Percentiles rank a stretch among this genome's conserved stretches.
phyloP scores from a whole-genome alignment of 2,329 filamentous ascomycete species.

The Atkinsonella texensis region DNA sequence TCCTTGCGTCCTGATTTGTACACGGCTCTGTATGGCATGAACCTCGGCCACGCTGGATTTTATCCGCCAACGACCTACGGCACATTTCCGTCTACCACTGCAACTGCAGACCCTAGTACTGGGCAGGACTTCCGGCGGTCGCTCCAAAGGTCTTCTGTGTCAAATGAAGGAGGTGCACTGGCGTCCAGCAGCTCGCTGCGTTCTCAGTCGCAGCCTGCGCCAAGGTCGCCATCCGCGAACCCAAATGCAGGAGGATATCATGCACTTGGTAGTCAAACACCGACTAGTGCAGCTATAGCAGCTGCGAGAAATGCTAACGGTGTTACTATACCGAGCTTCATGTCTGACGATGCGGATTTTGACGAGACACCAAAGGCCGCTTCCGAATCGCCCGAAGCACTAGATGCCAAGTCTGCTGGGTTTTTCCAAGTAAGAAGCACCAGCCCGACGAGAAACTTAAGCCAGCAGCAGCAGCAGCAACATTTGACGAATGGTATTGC shows the following conservation, averaged over 20 bases:
- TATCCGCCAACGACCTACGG: conserved; percentile 36
- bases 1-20: conserved; percentile 44
- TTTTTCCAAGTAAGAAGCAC: conserved; percentile 17
- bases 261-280: conserved; percentile 18
- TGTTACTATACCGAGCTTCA: conserved; percentile 41
- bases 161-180: conserved; percentile 34
- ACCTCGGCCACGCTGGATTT: conserved; percentile 28
- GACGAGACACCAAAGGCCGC: conserved; percentile 31
- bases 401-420: conserved; percentile 26
- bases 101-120: conserved; percentile 29
- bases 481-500: conserved; percentile 27
- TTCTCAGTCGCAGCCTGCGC: conserved; percentile 56
- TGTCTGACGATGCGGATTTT: conserved; percentile 39
- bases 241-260: conserved; percentile 12
- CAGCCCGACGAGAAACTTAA: conserved; percentile 12
- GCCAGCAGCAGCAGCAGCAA: conserved; percentile 14
- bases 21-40: conserved; percentile 31
- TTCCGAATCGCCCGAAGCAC: conserved; percentile 34
- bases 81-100: conserved; percentile 46
- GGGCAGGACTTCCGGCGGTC: conserved; percentile 44
- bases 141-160: conserved; percentile 39
- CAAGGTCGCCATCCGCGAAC: conserved; percentile 27
- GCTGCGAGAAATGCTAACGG: conserved; percentile 34
- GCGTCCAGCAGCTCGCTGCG: conserved; percentile 43
- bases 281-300: conserved; percentile 24